These are phyloP conservation scores for Arabis hirsuta DNA, from an alignment of 345 rosid species.

Conservation along the genomic window DNA sequence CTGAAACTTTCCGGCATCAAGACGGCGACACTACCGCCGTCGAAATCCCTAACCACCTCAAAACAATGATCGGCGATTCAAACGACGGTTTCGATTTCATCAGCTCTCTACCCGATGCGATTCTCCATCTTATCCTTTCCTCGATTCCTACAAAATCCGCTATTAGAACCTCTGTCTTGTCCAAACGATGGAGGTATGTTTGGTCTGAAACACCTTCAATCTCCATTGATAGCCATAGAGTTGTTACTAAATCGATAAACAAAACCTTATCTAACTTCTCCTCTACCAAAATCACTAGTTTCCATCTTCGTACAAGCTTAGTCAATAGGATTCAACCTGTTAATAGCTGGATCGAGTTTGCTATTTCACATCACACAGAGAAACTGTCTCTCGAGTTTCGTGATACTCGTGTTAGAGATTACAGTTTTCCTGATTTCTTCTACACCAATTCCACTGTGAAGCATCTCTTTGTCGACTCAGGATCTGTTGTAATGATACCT, in stretches of 20 bases:
- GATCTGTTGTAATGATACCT: constrained; percentile 28
- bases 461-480: constrained; percentile 32
- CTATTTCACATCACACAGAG: constrained; percentile 16
- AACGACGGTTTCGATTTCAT: constrained; percentile 32
- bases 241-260: constrained; percentile 29
- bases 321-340: constrained; percentile 15
- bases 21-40: constrained; percentile 17
- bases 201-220: constrained; percentile 42
- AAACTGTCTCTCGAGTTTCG: constrained; percentile 34
- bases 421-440: constrained; percentile 34
- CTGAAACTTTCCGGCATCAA: constrained; percentile 11
- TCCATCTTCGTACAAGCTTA: constrained; percentile 30
- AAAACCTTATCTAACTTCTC: constrained; percentile 27
- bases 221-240: constrained; percentile 30
- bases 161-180: constrained; percentile 38
- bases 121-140: constrained; percentile 44
- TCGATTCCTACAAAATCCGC: constrained; percentile 34
- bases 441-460: constrained; percentile 25
- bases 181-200: constrained; percentile 39
- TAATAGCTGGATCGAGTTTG: constrained; percentile 40
- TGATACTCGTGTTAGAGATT: constrained; percentile 31
- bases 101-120: constrained; percentile 36
- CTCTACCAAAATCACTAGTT: constrained; percentile 32
- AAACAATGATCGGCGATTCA: constrained; percentile 7
- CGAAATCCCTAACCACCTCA: constrained; percentile 9